phyloP scores from a whole-genome alignment of 2,329 filamentous ascomycete species.

The Gaeumannomyces sp. region DNA sequence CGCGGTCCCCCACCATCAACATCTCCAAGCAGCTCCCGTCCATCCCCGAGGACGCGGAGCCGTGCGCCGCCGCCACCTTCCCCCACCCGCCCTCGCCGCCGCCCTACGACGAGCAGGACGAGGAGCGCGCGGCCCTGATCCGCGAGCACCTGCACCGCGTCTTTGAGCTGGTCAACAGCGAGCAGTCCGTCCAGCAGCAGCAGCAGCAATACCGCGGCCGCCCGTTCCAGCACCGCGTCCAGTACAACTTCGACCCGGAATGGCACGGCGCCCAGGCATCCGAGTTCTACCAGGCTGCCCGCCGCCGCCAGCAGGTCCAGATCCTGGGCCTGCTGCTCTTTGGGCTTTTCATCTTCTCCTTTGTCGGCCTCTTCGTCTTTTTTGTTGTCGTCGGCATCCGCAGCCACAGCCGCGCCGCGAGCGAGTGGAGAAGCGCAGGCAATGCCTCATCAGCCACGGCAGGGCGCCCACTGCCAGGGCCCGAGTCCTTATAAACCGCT shows the following conservation, averaged over 20 bases:
- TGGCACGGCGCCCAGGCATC: conserved; percentile 2
- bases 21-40: conserved; percentile 2
- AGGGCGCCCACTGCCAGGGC: conserved; percentile 5
- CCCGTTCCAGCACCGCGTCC: not conserved
- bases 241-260: conserved; percentile 7
- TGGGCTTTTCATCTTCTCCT: conserved; percentile 2
- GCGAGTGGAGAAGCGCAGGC: conserved; percentile 5
- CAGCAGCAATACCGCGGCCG: not conserved
- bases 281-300: conserved; percentile 9
- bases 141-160: conserved; percentile 5
- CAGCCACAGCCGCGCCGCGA: not conserved
- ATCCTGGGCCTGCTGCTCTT: conserved; percentile 4
- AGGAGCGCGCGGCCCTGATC: conserved; percentile 6
- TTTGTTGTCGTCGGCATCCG: not conserved
- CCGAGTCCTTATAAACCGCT: not conserved
- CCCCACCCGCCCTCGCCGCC: not conserved
- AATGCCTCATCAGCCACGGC: conserved; percentile 4
- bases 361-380: conserved; percentile 1
- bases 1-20: not conserved
- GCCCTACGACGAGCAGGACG: conserved; percentile 4
- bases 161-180: conserved; percentile 2
- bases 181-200: not conserved
- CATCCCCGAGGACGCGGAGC: conserved; percentile 4
- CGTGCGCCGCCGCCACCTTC: not conserved
- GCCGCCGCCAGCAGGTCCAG: conserved; percentile 7